Evolutionary conservation across 495 filamentous ascomycete genomes (phyloP), one percentile per base, ranked within the genome.

Genomic region (Daldinia decipiens): DNA sequence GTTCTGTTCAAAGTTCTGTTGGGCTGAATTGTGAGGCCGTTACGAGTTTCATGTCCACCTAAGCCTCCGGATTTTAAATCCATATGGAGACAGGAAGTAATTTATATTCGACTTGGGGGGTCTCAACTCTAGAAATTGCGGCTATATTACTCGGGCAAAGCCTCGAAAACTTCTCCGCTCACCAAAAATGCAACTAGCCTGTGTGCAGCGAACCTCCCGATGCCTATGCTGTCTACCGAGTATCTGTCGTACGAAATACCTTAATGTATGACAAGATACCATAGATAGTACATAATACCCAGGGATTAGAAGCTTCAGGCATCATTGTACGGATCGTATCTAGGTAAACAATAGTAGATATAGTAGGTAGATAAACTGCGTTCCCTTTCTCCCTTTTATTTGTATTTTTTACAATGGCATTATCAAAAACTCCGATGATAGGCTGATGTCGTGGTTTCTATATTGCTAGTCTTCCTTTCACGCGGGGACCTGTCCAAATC

Each of bases 401-500:
- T n/a, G n/a, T n/a, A n/a, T n/a, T n/a, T n/a, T n/a, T n/a, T n/a
- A n/a, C n/a, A n/a, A n/a, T n/a, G n/a, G n/a, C n/a, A n/a, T n/a
- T n/a, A n/a, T n/a, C n/a, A 5, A 27, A 27, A 27, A 27, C 3
- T 27, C 1, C 26, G 21, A 24, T 24, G 21, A 24, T 24, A 24
- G 21, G 2, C 2, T 2, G 2, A 24, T 24, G 21, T 24, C 2
- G 2, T 24, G 26, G 3, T 27, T 2, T 27, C 26, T 27, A 27
- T 13, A 38, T 47, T 26, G 7, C 38, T 51, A 17, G n/a, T 5
- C 15, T 39, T 24, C 19, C 32, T 43, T 53, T 6, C 74, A 66
- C 0, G 59, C 17, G 12, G 74, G 74, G 17, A 92, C 75, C 9
- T 89, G 82, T 2, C 91, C 92, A 81, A 93, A 95, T 65, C 89